Evolutionary conservation across 805 yeast genomes (phyloP), one percentile per base, ranked within the genome.

Genomic region (Wickerhamiella galacta): DNA sequence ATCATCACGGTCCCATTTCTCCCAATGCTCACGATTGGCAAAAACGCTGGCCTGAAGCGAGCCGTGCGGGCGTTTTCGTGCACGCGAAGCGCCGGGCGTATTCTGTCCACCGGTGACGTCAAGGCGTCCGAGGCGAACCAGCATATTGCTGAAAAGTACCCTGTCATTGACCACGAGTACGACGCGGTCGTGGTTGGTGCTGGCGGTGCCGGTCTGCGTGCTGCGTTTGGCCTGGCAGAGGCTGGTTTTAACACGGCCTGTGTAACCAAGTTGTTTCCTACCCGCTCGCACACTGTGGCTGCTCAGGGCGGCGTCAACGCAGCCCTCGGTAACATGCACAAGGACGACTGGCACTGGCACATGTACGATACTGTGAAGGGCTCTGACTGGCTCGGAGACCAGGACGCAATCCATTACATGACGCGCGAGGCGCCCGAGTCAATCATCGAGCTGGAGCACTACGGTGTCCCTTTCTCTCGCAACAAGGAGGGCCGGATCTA

Each of bases 301-400:
- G 98, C 98, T 32, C 98, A 87, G 63, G 98, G 98, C 63, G 98
- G 98, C 65, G 90, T 87, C 61, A 87, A 87, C 53, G 98, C 96
- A 45, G 98, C 98, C 20, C 68, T 87, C 44, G 98, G 96, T 47
- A 87, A 87, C 68, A 87, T 87, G 94, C 96, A 90, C 65, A 68
- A 71, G 47, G 98, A 87, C 60, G 85, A 85, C 65, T 87, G 98
- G 98, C 93, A 81, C 60, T 90, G 96, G 95, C 98, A 87, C 61
- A 85, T 87, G 95, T 87, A 90, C 62, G 98, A 87, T 56, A 87
- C 98, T 49, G 96, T 87, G 49, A 87, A 87, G 64, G 98, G 98
- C 43, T 83, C 95, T 7, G 98, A 87, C 63, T 87, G 98, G 98
- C 72, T 87, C 42, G 98, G 98, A 53, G 98, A 87, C 62, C 98